Evolutionary conservation across 352 stramenopile species (phyloP).

Genomic region (Paralagenidium karlingii): DNA sequence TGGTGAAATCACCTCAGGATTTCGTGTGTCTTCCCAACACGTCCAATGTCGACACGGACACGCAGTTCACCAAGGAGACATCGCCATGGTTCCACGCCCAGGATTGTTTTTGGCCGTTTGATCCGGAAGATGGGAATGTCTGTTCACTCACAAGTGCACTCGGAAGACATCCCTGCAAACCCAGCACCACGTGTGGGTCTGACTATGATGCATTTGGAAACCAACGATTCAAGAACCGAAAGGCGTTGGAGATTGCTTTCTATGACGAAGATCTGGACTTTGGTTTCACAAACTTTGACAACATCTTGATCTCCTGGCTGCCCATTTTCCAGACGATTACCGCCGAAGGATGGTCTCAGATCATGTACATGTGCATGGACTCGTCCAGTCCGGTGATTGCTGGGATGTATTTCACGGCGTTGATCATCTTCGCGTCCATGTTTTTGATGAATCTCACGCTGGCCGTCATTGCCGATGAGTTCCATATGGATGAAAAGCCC

Average conservation of each 20-base stretch:
- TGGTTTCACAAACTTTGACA: constrained; percentile 91
- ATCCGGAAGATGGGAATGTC: constrained; percentile 58
- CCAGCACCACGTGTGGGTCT: constrained; percentile 30
- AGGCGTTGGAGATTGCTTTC: constrained; percentile 32
- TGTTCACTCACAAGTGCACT: constrained; percentile 32
- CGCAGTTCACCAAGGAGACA: constrained; percentile 40
- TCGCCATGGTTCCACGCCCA: constrained; percentile 48
- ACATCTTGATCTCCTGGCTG: constrained; percentile 81
- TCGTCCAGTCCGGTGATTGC: constrained; percentile 38
- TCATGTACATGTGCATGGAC: constrained; percentile 87
- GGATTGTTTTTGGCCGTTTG: constrained; percentile 89
- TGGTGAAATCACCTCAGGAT: too few species aligned
- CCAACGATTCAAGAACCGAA: constrained; percentile 27
- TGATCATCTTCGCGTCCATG: constrained; percentile 87
- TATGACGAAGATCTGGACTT: constrained; percentile 65
- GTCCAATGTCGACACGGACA: constrained; percentile 15
- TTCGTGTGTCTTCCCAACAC: constrained; percentile 16
- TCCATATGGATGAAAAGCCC: constrained; percentile 47
- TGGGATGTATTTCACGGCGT: constrained; percentile 78
- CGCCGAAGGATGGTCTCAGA: constrained; percentile 86
- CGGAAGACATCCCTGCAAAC: constrained; percentile 38
- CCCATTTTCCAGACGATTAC: constrained; percentile 92
- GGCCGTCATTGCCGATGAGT: constrained; percentile 87
- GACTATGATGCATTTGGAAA: constrained; percentile 66
- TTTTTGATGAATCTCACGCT: constrained; percentile 91